Conservation (phyloP, 805 yeast species). For the Monosporozyma servazzii region DNA sequence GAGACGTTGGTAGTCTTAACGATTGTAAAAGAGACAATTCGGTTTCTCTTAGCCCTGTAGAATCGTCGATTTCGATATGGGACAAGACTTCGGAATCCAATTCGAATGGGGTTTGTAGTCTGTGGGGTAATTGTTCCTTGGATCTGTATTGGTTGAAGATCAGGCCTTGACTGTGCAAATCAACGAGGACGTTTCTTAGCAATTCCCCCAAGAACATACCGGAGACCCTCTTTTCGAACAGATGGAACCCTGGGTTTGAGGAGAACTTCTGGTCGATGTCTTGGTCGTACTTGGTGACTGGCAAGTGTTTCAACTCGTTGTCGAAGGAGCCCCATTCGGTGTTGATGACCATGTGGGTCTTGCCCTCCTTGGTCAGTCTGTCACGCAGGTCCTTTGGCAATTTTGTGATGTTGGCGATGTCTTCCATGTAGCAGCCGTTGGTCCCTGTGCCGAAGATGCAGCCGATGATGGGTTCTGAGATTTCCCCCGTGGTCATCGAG, state of each 20-base stretch:
- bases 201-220: constrained; percentile 93
- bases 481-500: constrained; percentile 44
- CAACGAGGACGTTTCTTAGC: constrained; percentile 62
- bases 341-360: constrained; percentile 73
- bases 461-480: constrained; percentile 74
- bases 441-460: constrained; percentile 97
- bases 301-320: constrained; percentile 66
- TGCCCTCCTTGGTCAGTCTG: constrained; percentile 34
- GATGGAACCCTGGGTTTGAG: constrained; percentile 77
- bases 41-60: constrained; percentile 62
- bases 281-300: constrained; percentile 68
- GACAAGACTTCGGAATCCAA: constrained; percentile 76
- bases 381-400: constrained; percentile 40
- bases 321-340: constrained; percentile 99
- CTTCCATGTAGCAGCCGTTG: constrained; percentile 88
- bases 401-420: constrained; percentile 62
- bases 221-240: constrained; percentile 85
- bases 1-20: constrained; percentile 58
- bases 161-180: constrained; percentile 49
- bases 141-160: constrained; percentile 47
- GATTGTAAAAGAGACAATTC: constrained; percentile 56
- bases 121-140: constrained; percentile 39
- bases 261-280: constrained; percentile 57
- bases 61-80: constrained; percentile 73
- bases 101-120: constrained; percentile 67